These are phyloP conservation scores for Hemileccinum impolitum DNA, from an alignment of 768 basidiomycete genomes.

Conservation along the genomic window DNA sequence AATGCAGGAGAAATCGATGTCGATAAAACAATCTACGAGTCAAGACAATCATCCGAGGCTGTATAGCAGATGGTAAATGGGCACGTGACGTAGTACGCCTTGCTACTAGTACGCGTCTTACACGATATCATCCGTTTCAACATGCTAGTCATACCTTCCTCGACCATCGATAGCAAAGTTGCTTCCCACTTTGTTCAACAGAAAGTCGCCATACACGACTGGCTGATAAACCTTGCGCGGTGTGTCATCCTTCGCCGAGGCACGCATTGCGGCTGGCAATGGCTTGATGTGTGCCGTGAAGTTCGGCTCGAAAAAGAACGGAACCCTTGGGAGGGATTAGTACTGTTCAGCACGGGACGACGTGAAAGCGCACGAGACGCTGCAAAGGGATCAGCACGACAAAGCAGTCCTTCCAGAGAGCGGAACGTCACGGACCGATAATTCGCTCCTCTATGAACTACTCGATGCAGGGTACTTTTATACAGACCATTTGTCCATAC, in stretches of 20 bases:
- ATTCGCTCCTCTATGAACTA: constrained; percentile 71
- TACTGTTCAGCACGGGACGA: background rate
- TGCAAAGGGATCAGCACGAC: constrained; percentile 27
- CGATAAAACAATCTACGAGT: constrained; percentile 21
- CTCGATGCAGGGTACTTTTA: constrained; percentile 84
- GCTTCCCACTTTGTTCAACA: constrained; percentile 64
- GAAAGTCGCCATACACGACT: constrained; percentile 76
- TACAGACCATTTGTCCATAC: constrained; percentile 88
- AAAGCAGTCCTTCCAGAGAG: background rate
- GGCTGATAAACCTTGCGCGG: constrained; percentile 38
- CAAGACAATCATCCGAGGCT: constrained; percentile 13
- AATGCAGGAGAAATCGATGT: constrained; percentile 19
- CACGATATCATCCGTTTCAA: background rate
- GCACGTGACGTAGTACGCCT: constrained; percentile 27
- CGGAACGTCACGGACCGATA: constrained; percentile 49
- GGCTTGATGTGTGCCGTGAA: constrained; percentile 70
- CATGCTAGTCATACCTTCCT: constrained; percentile 30
- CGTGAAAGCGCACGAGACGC: constrained; percentile 61
- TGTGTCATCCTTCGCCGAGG: constrained; percentile 18
- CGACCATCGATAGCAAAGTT: constrained; percentile 57
- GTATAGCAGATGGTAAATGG: background rate
- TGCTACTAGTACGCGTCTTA: background rate
- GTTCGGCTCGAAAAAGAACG: constrained; percentile 94
- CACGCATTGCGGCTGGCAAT: constrained; percentile 54
- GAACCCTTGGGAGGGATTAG: constrained; percentile 50